phyloP scores from a whole-genome alignment of 768 basidiomycete species.

The Lyophyllum decastes region DNA sequence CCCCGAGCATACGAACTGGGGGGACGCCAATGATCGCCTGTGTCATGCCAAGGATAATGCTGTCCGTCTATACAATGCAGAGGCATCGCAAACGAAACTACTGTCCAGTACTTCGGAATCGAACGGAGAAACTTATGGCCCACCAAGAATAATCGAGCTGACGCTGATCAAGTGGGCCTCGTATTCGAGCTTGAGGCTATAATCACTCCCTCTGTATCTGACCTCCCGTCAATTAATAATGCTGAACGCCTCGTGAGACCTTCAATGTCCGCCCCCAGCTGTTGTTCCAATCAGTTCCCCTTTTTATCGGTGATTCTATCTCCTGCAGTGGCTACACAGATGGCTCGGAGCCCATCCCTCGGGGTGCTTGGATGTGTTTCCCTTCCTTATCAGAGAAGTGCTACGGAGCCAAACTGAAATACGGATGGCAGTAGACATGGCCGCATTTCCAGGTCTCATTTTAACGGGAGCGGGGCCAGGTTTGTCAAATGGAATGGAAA shows the following conservation, averaged over 20 bases:
- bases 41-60: not conserved
- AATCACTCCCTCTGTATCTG: not conserved
- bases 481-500: slow-evolving; percentile 4
- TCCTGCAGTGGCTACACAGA: slow-evolving; percentile 10
- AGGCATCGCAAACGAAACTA: slow-evolving; percentile 3
- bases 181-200: slow-evolving; percentile 9
- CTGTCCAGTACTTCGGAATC: not conserved
- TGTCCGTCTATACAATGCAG: not conserved
- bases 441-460: slow-evolving; percentile 5
- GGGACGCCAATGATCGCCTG: slow-evolving; percentile 12
- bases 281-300: not conserved
- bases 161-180: slow-evolving; percentile 12
- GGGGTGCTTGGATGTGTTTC: slow-evolving; percentile 12
- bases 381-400: slow-evolving; percentile 6
- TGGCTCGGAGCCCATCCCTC: slow-evolving; percentile 2
- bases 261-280: not conserved
- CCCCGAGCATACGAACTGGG: slow-evolving; percentile 5
- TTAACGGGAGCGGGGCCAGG: not conserved
- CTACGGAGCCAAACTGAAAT: slow-evolving; percentile 3
- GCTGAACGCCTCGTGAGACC: no score
- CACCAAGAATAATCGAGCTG: slow-evolving; percentile 1
- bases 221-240: no score
- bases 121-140: not conserved
- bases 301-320: slow-evolving; percentile 8
- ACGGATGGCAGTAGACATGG: slow-evolving; percentile 7